Base-by-base conservation (phyloP, 805 yeast genomes). In the Torulaspora maleeae region DNA sequence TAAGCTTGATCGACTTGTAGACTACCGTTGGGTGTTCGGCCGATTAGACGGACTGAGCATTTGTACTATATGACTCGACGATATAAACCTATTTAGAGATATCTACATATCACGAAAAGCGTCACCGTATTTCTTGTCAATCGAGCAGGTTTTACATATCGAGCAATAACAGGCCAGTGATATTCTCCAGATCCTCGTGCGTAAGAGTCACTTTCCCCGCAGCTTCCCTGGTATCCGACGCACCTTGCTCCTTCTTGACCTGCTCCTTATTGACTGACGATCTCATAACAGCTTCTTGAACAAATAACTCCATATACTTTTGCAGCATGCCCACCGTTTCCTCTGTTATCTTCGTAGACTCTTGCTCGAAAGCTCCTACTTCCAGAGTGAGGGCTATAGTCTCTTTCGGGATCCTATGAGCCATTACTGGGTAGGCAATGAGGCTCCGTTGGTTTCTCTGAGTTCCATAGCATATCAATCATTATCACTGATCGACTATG, bases 1-100 rank as follows among this genome's bases (percentile, higher is more conserved):
- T 56, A 16, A 59, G 60, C 41, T 53, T 63, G 47, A 63, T 63
- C 36, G 67, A 63, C 41, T 41, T 63, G 34, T 63, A 43, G 44
- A 36, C 28, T 36, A 22, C 11, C 24, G 12, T 7, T 28, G n/a
- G 17, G 15, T 20, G 29, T 15, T 19, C 27, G 24, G 20, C 28
- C 39, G 29, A 15, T 27, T 27, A 16, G 22, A 5, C 8, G 35
- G 20, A 32, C 25, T 22, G 25, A 22, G 25, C 35, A 32, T 32
- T 38, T 45, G 45, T 45, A 45, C 35, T 45, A 45, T 45, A 43
- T 13, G 33, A 25, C 33, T 24, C 28, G 25, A 38, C 25, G 36
- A 38, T 34, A 38, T 33, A 40, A 44, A 40, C 22, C 32, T 40
- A 41, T 36, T 29, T 41, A 28, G 19, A 29, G 17, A n/a, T 15